A percentile compares a stretch with the other conserved stretches of the same genome.
phyloP scores from a whole-genome alignment of 2,329 filamentous ascomycete species.

The Penicillium sp. region DNA sequence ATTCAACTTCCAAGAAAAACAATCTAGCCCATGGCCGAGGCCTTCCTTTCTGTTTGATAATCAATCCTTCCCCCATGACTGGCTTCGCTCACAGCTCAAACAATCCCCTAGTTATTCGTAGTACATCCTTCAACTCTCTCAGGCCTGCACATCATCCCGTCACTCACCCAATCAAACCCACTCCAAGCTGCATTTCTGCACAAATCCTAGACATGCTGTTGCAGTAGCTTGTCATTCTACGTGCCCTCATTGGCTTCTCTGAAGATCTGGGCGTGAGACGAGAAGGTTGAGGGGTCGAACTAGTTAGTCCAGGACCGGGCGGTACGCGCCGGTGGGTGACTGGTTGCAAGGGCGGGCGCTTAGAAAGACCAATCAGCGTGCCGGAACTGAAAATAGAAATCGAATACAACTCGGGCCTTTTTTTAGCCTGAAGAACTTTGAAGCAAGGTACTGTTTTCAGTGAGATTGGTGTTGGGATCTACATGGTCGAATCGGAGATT shows the following conservation, averaged over 20 bases:
- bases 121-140: neutral
- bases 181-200: slow-evolving; percentile 17
- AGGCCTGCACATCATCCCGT: slow-evolving; percentile 3
- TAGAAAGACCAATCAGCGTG: slow-evolving; percentile 17
- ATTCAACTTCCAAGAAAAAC: neutral
- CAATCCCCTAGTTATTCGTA: neutral
- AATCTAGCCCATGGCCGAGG: neutral
- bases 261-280: slow-evolving; percentile 10
- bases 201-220: slow-evolving; percentile 22
- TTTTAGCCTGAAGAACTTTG: neutral
- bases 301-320: slow-evolving; percentile 10
- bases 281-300: slow-evolving; percentile 10
- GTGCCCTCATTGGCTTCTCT: slow-evolving; percentile 13
- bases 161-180: neutral
- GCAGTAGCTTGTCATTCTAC: slow-evolving; percentile 7
- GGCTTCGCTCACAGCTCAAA: slow-evolving; percentile 11
- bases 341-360: slow-evolving; percentile 21
- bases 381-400: slow-evolving; percentile 23
- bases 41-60: slow-evolving; percentile 11
- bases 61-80: neutral
- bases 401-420: neutral
- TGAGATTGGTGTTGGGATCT: neutral
- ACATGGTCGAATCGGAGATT: neutral
- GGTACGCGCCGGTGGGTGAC: slow-evolving; percentile 22
- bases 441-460: neutral